Base-by-base conservation (phyloP, 2,329 filamentous ascomycete species). In the Neofusicoccum parvum region DNA sequence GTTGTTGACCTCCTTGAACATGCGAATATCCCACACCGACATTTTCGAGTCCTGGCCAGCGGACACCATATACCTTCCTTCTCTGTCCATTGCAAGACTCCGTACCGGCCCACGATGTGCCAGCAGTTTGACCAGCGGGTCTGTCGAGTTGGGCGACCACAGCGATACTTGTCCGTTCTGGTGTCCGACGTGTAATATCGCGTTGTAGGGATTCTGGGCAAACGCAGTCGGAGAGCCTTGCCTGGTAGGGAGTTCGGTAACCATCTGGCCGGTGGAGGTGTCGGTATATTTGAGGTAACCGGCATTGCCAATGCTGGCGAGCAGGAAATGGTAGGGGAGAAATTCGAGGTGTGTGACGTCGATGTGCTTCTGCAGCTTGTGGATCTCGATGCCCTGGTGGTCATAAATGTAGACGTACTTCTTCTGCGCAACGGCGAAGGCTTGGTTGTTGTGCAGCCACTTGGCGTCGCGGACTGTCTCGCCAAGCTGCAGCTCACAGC, bases 381-480 rank as follows among this genome's bases (percentile, higher is more conserved):
- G 95, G 64, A 99, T 81, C 80, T 99, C 95, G 20, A 97, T 91
- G 60, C 95, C 95, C 65, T 92, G 87, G 65, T 88, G 85, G 73
- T 97, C 95, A 81, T 99, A 99, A 69, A 99, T 97, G 81, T 97
- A 99, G 69, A 95, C 92, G 71, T 95, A 90, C 80, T 94, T 95
- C 83, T 97, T 97, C 80, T 99, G 94, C 50, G 95, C 93, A 12
- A 97, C 92, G 0, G 94, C 94, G 79, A 98, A 97, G 79, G 88
- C 91, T 75, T 97, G 92, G 77, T 95, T 94, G 76, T 97, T 97
- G 80, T 97, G 93, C 72, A 98, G 84, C 91, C 93, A 99, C 74
- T 89, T 90, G 32, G 90, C 90, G 79, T 97, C 94, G 62, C 94
- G 85, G 12, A 98, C 86, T 0, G 93, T 98, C 82, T 99, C 95